A percentile compares a stretch with the other conserved stretches of the same genome.
Evolutionary conservation across 2,329 filamentous ascomycete species (phyloP).

Genomic region (Calonectria pauciramosa): DNA sequence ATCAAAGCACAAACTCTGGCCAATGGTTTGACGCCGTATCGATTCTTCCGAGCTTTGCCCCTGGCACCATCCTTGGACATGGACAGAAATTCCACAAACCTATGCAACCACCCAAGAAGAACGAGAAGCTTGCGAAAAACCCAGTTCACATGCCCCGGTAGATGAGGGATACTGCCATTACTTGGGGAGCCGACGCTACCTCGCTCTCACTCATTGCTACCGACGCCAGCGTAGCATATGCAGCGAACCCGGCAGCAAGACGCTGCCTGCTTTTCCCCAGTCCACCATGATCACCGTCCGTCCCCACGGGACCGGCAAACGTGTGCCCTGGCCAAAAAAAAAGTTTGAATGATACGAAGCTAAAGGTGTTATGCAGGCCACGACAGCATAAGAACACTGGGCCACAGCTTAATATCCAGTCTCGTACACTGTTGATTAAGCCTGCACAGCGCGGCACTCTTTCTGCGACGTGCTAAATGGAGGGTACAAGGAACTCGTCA

Average conservation of each 20-base stretch:
- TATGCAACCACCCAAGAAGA: not conserved
- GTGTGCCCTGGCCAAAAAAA: not conserved
- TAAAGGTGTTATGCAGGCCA: not conserved
- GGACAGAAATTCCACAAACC: slow-evolving; percentile 30
- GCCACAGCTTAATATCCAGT: not conserved
- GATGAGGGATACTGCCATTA: slow-evolving; percentile 42
- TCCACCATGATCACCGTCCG: not conserved
- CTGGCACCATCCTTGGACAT: slow-evolving; percentile 36
- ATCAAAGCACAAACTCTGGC: not conserved
- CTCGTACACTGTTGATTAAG: slow-evolving; percentile 3
- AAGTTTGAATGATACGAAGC: not conserved
- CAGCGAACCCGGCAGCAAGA: not conserved
- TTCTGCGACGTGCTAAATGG: slow-evolving; percentile 30
- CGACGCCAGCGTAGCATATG: slow-evolving; percentile 16
- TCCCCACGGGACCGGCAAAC: not conserved
- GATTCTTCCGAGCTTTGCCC: slow-evolving; percentile 15
- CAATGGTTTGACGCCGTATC: slow-evolving; percentile 29
- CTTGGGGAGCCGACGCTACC: slow-evolving; percentile 44
- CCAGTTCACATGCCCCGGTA: slow-evolving; percentile 33
- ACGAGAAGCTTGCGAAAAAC: slow-evolving; percentile 15
- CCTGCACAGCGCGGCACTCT: slow-evolving; percentile 26
- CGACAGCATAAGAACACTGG: not conserved
- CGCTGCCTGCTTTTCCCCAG: not conserved
- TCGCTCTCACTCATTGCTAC: slow-evolving; percentile 30
- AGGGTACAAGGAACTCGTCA: slow-evolving; percentile 39